These are phyloP conservation scores for Ceratobasidium sp. DNA, from an alignment of 1,284 basidiomycete species.

Conservation along the genomic window DNA sequence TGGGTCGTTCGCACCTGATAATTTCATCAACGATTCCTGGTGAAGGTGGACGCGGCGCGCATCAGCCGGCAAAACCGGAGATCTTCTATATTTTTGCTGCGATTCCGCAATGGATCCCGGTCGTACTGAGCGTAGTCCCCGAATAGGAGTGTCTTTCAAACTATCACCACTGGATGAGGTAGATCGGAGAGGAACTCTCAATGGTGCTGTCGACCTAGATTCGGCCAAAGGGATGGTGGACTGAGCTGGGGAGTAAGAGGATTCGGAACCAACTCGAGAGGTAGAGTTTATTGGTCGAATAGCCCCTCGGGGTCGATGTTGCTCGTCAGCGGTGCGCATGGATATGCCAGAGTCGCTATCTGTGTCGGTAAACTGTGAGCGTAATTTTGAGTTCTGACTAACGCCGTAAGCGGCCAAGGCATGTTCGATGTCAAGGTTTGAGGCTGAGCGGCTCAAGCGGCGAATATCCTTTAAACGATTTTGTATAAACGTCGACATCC, in stretches of 20 bases:
- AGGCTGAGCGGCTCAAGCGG: slow-evolving; percentile 1
- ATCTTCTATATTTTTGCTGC: slow-evolving; percentile 25
- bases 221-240: background rate
- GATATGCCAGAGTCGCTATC: slow-evolving; percentile 24
- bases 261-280: slow-evolving; percentile 20
- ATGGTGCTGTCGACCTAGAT: background rate
- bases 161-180: background rate
- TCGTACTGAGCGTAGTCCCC: slow-evolving; percentile 18
- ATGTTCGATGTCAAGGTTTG: slow-evolving; percentile 29
- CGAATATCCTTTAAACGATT: slow-evolving; percentile 37
- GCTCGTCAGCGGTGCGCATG: background rate
- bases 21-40: slow-evolving; percentile 26
- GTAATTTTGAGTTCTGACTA: background rate
- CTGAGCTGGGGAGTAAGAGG: background rate
- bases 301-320: slow-evolving; percentile 6
- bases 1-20: slow-evolving; percentile 7
- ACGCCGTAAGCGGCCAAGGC: slow-evolving; percentile 33
- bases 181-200: slow-evolving; percentile 20
- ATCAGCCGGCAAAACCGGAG: slow-evolving; percentile 28
- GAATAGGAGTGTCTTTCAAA: background rate
- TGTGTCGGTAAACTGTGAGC: slow-evolving; percentile 15
- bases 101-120: slow-evolving; percentile 30
- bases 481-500: slow-evolving; percentile 44
- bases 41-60: slow-evolving; percentile 19
- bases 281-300: slow-evolving; percentile 9